These are phyloP conservation scores for Penicillium sp. DNA, from an alignment of 2,329 filamentous ascomycete genomes.

Conservation along the genomic window DNA sequence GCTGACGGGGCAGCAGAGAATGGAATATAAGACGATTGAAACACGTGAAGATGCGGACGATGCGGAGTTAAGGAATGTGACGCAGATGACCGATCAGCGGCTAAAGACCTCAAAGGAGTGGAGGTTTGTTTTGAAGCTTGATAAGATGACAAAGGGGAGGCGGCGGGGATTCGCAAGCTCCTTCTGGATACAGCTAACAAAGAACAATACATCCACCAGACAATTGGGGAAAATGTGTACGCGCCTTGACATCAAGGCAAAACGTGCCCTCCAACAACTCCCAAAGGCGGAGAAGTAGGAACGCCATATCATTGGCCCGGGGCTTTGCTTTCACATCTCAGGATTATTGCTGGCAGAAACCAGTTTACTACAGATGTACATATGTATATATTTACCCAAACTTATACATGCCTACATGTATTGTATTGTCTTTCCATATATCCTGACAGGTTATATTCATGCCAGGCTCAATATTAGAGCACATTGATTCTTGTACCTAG, in stretches of 20 bases:
- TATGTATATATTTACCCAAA: too few species aligned
- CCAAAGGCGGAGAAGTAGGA: neutral
- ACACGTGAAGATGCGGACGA: constrained; percentile 4
- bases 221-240: constrained; percentile 7
- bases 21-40: neutral
- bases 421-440: neutral
- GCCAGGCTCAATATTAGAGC: neutral
- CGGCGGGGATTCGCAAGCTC: constrained; percentile 28
- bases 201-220: constrained; percentile 38
- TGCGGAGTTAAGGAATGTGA: constrained; percentile 14
- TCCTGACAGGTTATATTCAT: neutral
- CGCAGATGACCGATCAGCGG: constrained; percentile 13
- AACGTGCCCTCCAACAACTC: neutral
- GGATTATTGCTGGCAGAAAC: neutral
- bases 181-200: constrained; percentile 32
- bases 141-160: neutral
- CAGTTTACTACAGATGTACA: too few species aligned
- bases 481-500: neutral
- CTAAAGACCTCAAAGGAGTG: constrained; percentile 4
- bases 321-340: neutral
- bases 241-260: constrained; percentile 7
- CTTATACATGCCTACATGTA: neutral
- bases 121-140: neutral
- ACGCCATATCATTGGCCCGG: neutral
- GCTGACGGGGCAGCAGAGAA: constrained; percentile 11